Percentiles rank a stretch among this genome's conserved stretches.
phyloP scores from a whole-genome alignment of 1,284 basidiomycete species.

The Ceratobasidium sp. region DNA sequence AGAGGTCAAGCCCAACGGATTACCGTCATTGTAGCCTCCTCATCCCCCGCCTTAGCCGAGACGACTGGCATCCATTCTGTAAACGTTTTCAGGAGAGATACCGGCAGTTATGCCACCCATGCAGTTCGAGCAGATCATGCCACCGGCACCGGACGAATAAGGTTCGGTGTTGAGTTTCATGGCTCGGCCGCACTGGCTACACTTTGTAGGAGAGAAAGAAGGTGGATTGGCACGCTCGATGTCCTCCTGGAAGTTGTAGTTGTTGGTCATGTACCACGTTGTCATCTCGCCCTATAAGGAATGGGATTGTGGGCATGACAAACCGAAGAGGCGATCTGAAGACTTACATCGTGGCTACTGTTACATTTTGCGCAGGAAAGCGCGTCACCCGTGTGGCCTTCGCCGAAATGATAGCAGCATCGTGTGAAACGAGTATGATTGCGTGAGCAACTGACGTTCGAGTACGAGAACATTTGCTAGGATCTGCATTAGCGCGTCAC shows the following conservation, averaged over 20 bases:
- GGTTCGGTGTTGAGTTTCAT: conserved; percentile 7
- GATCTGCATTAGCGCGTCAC: not conserved
- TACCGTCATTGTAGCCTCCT: too few relatives aligned
- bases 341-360: not conserved
- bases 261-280: conserved; percentile 8
- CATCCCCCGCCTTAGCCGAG: too few relatives aligned
- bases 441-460: conserved; percentile 3
- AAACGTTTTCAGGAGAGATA: not conserved
- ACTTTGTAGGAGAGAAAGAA: not conserved
- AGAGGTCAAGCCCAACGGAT: too few relatives aligned
- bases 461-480: conserved; percentile 1
- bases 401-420: conserved; percentile 8
- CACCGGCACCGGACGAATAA: not conserved
- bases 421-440: conserved; percentile 5
- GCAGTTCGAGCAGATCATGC: not conserved
- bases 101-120: not conserved
- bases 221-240: conserved; percentile 10
- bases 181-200: not conserved
- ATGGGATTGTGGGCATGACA: not conserved
- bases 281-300: not conserved
- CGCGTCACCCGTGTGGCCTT: conserved; percentile 7
- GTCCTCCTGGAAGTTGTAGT: conserved; percentile 22
- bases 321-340: too few relatives aligned
- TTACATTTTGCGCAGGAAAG: not conserved
- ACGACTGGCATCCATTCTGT: not conserved